Evolutionary conservation across 306 rosid genomes (phyloP).

Genomic region (Trifolium fragiferum): DNA sequence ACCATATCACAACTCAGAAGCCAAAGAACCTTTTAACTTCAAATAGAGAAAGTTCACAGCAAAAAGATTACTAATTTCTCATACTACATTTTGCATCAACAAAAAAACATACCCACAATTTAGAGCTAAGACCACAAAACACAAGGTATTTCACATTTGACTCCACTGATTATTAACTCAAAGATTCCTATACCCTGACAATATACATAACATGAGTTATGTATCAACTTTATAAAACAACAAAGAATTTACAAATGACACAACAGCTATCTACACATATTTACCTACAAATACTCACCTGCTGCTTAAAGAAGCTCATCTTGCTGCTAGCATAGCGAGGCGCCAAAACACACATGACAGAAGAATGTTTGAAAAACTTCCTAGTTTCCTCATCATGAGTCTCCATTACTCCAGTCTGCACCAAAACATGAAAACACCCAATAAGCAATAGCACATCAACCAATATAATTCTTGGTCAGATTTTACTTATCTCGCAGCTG

Average conservation of each 20-base stretch:
- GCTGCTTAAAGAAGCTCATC: conserved; percentile 72
- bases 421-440: conserved; percentile 26
- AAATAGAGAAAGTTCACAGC: conserved; percentile 8
- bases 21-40: conserved; percentile 22
- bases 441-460: neutral
- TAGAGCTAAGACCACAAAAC: conserved; percentile 45
- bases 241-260: conserved; percentile 22
- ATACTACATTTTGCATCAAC: conserved; percentile 36
- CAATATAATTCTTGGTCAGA: too few species aligned
- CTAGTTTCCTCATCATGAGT: conserved; percentile 93
- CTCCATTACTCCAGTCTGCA: conserved; percentile 84
- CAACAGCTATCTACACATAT: conserved; percentile 22
- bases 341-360: conserved; percentile 82
- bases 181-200: conserved; percentile 45
- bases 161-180: conserved; percentile 45
- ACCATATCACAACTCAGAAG: neutral
- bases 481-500: too few species aligned
- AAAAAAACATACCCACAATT: conserved; percentile 43
- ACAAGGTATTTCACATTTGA: conserved; percentile 46
- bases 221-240: conserved; percentile 35
- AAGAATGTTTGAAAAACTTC: conserved; percentile 89
- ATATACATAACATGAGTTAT: conserved; percentile 42
- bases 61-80: conserved; percentile 21
- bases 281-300: conserved; percentile 76
- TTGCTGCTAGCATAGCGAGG: conserved; percentile 87